Evolutionary conservation across 495 filamentous ascomycete genomes (phyloP).

Genomic region (Usnea hakonensis): DNA sequence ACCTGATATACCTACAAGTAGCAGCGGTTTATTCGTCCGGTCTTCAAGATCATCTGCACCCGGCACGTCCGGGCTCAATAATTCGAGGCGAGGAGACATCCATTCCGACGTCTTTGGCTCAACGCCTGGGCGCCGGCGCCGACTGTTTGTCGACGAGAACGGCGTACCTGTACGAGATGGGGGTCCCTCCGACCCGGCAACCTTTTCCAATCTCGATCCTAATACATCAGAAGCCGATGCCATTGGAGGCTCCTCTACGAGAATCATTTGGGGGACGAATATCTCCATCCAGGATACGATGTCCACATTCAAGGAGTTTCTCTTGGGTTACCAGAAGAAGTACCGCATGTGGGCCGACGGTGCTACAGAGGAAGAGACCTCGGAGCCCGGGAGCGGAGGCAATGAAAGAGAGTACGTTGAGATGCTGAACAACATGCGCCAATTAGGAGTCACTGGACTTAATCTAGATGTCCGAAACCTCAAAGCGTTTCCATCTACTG

Average conservation of each 20-base stretch:
- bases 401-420: conserved; percentile 72
- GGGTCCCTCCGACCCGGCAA: conserved; percentile 61
- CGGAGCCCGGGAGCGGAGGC: conserved; percentile 48
- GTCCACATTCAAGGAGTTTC: conserved; percentile 78
- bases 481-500: conserved; percentile 83
- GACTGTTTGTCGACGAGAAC: conserved; percentile 74
- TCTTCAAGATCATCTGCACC: conserved; percentile 48
- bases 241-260: conserved; percentile 68
- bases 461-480: conserved; percentile 87
- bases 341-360: conserved; percentile 88
- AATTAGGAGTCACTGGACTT: conserved; percentile 70
- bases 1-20: conserved; percentile 64
- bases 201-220: conserved; percentile 81
- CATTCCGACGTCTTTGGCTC: conserved; percentile 67
- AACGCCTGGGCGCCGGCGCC: conserved; percentile 54
- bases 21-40: conserved; percentile 78
- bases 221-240: conserved; percentile 87
- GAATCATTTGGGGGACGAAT: conserved; percentile 96
- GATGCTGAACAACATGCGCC: conserved; percentile 82
- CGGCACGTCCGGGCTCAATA: conserved; percentile 36
- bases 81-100: conserved; percentile 70
- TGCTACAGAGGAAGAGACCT: conserved; percentile 66
- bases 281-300: conserved; percentile 88
- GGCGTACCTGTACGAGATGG: conserved; percentile 59
- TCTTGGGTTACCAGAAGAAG: conserved; percentile 81